Percentiles rank a stretch among this genome's conserved stretches.
Evolutionary conservation across 192 early-diverging fungal species (phyloP).

Genomic region (Gigaspora rosea): DNA sequence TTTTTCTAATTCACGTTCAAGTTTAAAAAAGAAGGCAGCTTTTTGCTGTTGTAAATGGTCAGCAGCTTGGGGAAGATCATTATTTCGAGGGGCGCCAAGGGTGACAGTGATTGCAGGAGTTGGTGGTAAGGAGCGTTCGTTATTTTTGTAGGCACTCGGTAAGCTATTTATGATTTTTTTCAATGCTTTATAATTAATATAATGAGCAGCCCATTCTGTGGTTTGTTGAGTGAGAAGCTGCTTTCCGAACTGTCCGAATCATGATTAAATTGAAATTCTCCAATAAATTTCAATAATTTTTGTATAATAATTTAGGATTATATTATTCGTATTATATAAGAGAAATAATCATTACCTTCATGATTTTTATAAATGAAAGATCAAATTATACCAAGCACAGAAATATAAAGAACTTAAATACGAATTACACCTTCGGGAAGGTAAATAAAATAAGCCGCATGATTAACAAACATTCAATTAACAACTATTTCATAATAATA

Average conservation of each 20-base stretch:
- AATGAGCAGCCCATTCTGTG: constrained; percentile 91
- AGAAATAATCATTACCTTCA: too few relatives aligned
- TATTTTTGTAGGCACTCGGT: constrained; percentile 27
- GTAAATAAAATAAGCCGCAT: too few relatives aligned
- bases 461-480: too few relatives aligned
- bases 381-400: too few relatives aligned
- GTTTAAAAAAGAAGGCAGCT: constrained; percentile 95
- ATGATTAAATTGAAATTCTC: too few relatives aligned
- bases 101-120: constrained; percentile 45
- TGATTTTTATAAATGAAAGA: too few relatives aligned
- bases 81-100: constrained; percentile 41
- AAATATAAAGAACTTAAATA: too few relatives aligned
- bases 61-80: constrained; percentile 43
- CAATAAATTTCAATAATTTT: too few relatives aligned
- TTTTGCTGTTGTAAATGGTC: constrained; percentile 81
- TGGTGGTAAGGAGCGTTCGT: constrained; percentile 19
- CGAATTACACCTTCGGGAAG: too few relatives aligned
- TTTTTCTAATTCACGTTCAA: constrained; percentile 98
- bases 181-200: constrained; percentile 96
- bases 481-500: too few relatives aligned
- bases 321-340: too few relatives aligned
- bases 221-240: constrained; percentile 91
- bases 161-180: constrained; percentile 94
- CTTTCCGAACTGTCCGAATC: constrained; percentile 87
- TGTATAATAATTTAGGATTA: too few relatives aligned